Base-by-base conservation (phyloP, 1,139 yeast genomes). In the Wickerhamiella pararugosa region DNA sequence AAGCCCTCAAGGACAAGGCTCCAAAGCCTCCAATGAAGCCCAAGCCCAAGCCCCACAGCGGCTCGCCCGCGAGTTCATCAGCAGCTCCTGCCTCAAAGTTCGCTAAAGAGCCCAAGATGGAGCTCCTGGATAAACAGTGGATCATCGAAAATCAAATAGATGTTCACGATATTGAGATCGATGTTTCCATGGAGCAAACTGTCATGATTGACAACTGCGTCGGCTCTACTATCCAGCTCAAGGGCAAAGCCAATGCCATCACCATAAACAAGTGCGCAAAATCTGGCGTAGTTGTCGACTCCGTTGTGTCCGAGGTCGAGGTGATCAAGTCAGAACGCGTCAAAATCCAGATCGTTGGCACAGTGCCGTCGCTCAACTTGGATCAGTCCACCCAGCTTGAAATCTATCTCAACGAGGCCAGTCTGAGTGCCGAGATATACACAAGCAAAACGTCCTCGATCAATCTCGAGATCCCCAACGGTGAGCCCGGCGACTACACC, bases 381-480 rank as follows among this genome's bases (percentile, higher is more conserved):
- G 99, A 92, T 62, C 90, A 86, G 62, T 75, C 90, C 47, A 93
- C 86, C 53, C 81, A 80, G 51, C 94, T 94, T 46, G 74, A 75
- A 49, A 67, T 90, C 45, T 92, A 84, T 62, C 70, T 92, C 51
- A 73, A 87, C 31, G 69, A 76, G 56, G 75, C 73, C 28, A 75
- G 92, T 21, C 61, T 84, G 40, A 75, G 69, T 3, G 75, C 79
- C n/a, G 92, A 82, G 50, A 66, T 90, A 32, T 82, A 75, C 63
- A 79, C 94, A 8, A 79, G 93, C 40, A 76, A 82, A 43, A 73
- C 93, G 25, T 81, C 96, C 1, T 73, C 94, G 2, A 67, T 92
- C 59, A 82, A 84, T 54, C 70, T 84, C 35, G 94, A 94, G 36
- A 52, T 54, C 36, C 95, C 94, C 63, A 66, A 45, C 33, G 53